Evolutionary conservation across 306 rosid genomes (phyloP).

Genomic region (Malus orientalis): DNA sequence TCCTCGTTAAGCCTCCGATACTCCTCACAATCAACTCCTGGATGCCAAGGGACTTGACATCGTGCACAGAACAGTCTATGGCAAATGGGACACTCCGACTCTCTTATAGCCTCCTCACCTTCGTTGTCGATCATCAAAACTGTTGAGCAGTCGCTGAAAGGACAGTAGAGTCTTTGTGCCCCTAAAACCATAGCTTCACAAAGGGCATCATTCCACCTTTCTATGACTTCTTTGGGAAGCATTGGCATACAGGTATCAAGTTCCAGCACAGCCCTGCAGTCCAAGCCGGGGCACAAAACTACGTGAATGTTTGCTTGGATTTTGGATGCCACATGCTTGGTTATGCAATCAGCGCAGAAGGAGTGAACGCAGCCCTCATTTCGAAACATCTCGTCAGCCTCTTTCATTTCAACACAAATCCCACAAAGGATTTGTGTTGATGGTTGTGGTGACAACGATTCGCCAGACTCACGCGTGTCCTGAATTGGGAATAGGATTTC

Average conservation of each 20-base stretch:
- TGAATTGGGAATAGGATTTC: no score
- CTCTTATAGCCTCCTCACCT: conserved; percentile 1
- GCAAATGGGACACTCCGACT: conserved; percentile 47
- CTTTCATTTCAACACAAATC: conserved; percentile 38
- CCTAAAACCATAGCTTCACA: conserved; percentile 16
- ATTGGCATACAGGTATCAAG: conserved; percentile 21
- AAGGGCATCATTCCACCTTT: conserved; percentile 32
- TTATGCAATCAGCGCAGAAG: conserved; percentile 39
- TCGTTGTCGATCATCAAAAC: conserved; percentile 21
- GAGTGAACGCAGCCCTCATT: conserved; percentile 34
- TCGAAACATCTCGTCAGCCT: conserved; percentile 24
- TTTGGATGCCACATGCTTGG: conserved; percentile 36
- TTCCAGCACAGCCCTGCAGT: conserved; percentile 23
- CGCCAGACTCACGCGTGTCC: no score
- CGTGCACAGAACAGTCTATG: conserved; percentile 53
- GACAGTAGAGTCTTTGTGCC: conserved; percentile 31
- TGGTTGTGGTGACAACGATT: no score
- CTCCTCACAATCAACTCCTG: conserved; percentile 34
- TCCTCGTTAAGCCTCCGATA: conserved; percentile 21
- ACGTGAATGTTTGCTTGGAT: conserved; percentile 18
- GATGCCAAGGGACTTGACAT: conserved; percentile 52
- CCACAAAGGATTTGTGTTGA: conserved; percentile 20
- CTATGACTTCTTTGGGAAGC: conserved; percentile 30
- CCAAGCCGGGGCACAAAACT: conserved; percentile 34
- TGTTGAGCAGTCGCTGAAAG: conserved; percentile 40